Conservation (phyloP, 108 stramenopile species). For the Nannochloropsis salina region DNA sequence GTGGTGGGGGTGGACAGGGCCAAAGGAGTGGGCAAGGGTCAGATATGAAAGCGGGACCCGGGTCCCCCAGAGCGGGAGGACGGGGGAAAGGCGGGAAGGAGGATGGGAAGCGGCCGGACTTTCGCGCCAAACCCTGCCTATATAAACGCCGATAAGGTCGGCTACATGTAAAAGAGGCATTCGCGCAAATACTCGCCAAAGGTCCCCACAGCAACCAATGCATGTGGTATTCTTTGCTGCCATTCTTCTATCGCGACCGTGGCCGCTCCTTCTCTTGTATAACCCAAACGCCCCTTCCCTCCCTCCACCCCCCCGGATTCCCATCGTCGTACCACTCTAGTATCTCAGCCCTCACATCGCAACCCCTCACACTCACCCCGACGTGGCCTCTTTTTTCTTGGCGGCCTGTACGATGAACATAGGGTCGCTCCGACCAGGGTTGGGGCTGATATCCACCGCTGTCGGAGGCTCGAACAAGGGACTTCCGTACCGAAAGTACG, state of each 20-base stretch:
- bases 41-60: background rate
- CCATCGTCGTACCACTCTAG: background rate
- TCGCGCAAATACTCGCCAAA: too few species aligned
- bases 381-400: constrained; percentile 21
- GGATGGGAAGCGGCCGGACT: background rate
- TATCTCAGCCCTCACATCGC: too few species aligned
- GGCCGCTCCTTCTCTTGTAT: too few species aligned
- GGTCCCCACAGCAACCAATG: too few species aligned
- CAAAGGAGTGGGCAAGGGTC: background rate
- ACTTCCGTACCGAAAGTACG: constrained; percentile 84
- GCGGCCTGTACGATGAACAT: constrained; percentile 78
- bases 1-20: background rate
- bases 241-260: too few species aligned
- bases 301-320: background rate
- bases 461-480: constrained; percentile 65
- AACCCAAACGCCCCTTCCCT: background rate
- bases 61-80: background rate
- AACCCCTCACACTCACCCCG: too few species aligned
- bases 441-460: constrained; percentile 77
- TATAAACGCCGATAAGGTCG: background rate
- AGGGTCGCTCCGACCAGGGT: constrained; percentile 81
- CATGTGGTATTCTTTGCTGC: too few species aligned
- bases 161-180: too few species aligned
- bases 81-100: background rate
- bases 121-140: constrained; percentile 1